Base-by-base conservation (phyloP, 192 early-diverging fungal species). In the Coemansia sp. region DNA sequence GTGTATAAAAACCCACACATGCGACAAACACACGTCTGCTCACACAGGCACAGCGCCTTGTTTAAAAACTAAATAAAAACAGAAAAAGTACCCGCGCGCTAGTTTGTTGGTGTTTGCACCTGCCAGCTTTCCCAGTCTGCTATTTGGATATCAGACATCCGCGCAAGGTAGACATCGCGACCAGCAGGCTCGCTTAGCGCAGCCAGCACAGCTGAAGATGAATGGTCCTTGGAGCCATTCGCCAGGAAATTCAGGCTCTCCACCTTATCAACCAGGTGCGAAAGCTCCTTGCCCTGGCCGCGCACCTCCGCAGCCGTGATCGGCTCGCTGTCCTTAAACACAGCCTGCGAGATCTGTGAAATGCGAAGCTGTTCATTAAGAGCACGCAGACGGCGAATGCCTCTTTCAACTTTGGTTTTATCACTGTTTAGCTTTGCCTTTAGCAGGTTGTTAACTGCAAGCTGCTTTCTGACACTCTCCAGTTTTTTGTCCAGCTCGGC, bases 151-250 rank as follows among this genome's bases (percentile, higher is more conserved):
- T 75, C 71, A 22, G 78, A 48, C 67, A 81, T 72, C 56, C 62
- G 61, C 3, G 78, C 73, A n/a, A 81, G 69, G 48, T 81, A 81
- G 4, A 81, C 18, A 38, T 81, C 78, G 38, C 78, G 45, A n/a
- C 69, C 78, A 14, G 78, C 56, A 4, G 73, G 73, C 51, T 81
- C 78, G 29, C 60, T 71, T 16, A 81, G 69, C 51, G 60, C 67
- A 14, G 42, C 42, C 12, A 45, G 10, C 42, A 14, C 42, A 12
- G 42, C 42, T 11, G 65, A 58, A 59, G 74, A 61, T 18, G 72
- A 48, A n/a, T 63, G 45, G 25, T 31, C 56, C 16, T 34, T 48
- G 22, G 50, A 40, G 2, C 42, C 59, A 42, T 61, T 60, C 5
- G 61, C 45, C 29, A 63, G 62, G 14, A 63, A 59, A 2, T 75